phyloP scores from a whole-genome alignment of 2,329 filamentous ascomycete genomes.

The Didymella pinodella region DNA sequence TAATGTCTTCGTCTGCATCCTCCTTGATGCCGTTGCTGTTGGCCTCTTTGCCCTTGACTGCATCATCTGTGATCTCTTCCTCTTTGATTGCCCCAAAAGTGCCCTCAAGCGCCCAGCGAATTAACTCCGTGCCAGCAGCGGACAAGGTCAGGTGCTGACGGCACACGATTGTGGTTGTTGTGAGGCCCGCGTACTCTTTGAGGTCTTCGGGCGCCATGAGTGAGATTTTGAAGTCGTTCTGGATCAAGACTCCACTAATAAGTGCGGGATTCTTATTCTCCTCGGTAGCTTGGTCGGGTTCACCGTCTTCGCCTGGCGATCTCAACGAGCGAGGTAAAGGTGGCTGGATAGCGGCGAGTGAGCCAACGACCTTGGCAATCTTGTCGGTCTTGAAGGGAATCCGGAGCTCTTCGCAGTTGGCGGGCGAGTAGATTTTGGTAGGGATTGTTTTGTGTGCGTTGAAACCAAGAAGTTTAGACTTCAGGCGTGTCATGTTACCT shows the following conservation, averaged over 20 bases:
- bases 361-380: constrained; percentile 93
- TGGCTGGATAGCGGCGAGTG: constrained; percentile 81
- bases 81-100: constrained; percentile 83
- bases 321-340: constrained; percentile 58
- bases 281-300: constrained; percentile 32
- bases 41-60: constrained; percentile 46
- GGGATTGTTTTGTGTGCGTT: constrained; percentile 82
- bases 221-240: constrained; percentile 97
- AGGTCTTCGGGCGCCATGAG: constrained; percentile 97
- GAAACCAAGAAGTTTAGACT: constrained; percentile 91
- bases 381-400: constrained; percentile 98
- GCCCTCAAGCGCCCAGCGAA: constrained; percentile 91
- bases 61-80: constrained; percentile 38
- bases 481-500: constrained; percentile 97
- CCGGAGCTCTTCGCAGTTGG: constrained; percentile 92
- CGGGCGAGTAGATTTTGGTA: constrained; percentile 90
- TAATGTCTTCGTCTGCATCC: constrained; percentile 71
- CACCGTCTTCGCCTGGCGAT: constrained; percentile 32
- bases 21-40: constrained; percentile 57
- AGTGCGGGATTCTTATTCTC: constrained; percentile 58
- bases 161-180: constrained; percentile 92
- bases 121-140: constrained; percentile 87
- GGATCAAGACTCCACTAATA: constrained; percentile 89
- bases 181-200: constrained; percentile 94
- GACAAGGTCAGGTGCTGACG: constrained; percentile 88